These are phyloP conservation scores for Gremmenia infestans DNA, from an alignment of 2,329 filamentous ascomycete genomes.

Conservation along the genomic window DNA sequence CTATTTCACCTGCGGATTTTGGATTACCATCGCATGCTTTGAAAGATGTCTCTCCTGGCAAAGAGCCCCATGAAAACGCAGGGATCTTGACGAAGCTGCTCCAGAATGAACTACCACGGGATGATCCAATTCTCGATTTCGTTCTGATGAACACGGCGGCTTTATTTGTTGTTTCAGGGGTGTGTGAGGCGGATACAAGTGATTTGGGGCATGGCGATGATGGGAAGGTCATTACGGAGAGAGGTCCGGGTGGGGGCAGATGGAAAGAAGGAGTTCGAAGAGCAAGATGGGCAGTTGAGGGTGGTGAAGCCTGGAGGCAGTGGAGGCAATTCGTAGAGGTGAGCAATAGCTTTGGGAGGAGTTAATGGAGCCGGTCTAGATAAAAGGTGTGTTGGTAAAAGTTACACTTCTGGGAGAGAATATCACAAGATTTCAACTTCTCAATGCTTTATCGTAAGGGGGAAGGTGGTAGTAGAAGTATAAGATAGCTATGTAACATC, in stretches of 20 bases:
- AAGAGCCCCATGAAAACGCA: constrained; percentile 83
- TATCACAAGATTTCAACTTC: too few species aligned
- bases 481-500: too few species aligned
- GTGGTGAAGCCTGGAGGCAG: constrained; percentile 77
- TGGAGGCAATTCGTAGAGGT: constrained; percentile 81
- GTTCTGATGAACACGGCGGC: constrained; percentile 92
- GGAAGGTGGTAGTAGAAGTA: too few species aligned
- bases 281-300: constrained; percentile 82
- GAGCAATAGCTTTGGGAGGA: constrained; percentile 36
- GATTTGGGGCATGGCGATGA: constrained; percentile 77
- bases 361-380: not conserved
- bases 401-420: too few species aligned
- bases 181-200: constrained; percentile 79
- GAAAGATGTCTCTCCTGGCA: constrained; percentile 73
- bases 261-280: constrained; percentile 94
- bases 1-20: constrained; percentile 78
- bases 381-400: not conserved
- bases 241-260: constrained; percentile 77
- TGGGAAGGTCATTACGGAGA: constrained; percentile 72
- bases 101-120: constrained; percentile 62
- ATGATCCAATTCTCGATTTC: constrained; percentile 87
- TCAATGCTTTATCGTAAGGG: too few species aligned
- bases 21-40: constrained; percentile 73
- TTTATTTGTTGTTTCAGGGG: constrained; percentile 76
- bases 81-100: constrained; percentile 75